A percentile compares a stretch with the other conserved stretches of the same genome.
These are phyloP conservation scores for Chenopodium berlandieri DNA, from an alignment of 148 eudicot genomes.

Conservation along the genomic window DNA sequence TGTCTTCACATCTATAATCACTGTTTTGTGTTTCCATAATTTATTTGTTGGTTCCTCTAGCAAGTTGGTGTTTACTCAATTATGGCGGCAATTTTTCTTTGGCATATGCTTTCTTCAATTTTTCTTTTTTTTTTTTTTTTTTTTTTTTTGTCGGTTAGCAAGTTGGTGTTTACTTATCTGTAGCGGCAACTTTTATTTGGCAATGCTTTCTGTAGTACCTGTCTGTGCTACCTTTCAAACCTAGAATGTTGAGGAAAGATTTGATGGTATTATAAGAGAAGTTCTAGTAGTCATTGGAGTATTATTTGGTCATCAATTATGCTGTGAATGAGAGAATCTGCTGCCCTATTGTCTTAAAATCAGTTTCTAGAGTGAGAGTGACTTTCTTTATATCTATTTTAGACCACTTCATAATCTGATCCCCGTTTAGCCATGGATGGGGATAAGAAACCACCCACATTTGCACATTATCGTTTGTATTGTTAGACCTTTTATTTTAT, in stretches of 20 bases:
- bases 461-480: no score
- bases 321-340: background rate
- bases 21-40: background rate
- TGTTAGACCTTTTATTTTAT: no score
- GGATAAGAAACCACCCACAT: no score
- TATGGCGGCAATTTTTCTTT: no score
- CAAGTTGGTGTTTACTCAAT: no score
- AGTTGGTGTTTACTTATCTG: no score
- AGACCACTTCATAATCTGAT: background rate
- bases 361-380: background rate
- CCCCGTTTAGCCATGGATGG: background rate
- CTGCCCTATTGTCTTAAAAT: background rate
- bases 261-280: background rate
- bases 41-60: no score
- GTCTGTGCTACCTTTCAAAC: background rate
- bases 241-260: background rate
- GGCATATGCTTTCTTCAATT: background rate
- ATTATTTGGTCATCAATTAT: background rate
- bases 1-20: background rate
- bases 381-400: background rate
- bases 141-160: background rate
- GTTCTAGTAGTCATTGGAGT: background rate
- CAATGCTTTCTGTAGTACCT: background rate
- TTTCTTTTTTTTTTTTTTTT: no score
- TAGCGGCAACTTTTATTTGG: no score